Evolutionary conservation across 352 stramenopile genomes (phyloP).

Genomic region (Phytophthora sojae): DNA sequence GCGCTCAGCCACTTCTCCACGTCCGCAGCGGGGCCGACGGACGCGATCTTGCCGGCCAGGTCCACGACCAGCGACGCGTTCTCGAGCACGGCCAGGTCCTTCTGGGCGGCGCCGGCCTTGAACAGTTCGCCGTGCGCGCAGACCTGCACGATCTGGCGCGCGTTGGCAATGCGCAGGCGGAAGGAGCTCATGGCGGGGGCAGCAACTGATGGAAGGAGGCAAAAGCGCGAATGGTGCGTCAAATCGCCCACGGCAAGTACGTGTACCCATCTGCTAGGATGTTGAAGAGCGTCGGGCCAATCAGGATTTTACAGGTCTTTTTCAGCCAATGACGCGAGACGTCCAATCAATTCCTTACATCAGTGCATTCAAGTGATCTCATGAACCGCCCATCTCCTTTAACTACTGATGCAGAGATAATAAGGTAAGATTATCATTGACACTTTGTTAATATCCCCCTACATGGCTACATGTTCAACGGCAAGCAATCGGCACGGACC

Average conservation of each 20-base stretch:
- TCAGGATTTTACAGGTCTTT: slow-evolving; percentile 8
- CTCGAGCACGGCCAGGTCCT: slow-evolving; percentile 67
- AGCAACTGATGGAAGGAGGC: slow-evolving; percentile 12
- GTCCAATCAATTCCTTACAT: slow-evolving; percentile 33
- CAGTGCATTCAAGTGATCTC: not conserved
- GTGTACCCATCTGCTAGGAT: slow-evolving; percentile 27
- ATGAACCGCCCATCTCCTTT: slow-evolving; percentile 6
- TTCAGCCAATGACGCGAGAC: slow-evolving; percentile 16
- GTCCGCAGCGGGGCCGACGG: slow-evolving; percentile 62
- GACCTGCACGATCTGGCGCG: slow-evolving; percentile 78
- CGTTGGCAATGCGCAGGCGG: slow-evolving; percentile 71
- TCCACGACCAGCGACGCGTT: slow-evolving; percentile 69
- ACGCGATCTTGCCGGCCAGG: slow-evolving; percentile 61
- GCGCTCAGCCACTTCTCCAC: slow-evolving; percentile 62
- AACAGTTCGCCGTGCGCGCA: slow-evolving; percentile 66
- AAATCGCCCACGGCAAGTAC: slow-evolving; percentile 16
- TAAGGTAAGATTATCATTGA: no score
- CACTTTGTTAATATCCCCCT: not conserved
- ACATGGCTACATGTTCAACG: slow-evolving; percentile 11
- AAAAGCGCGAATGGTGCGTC: slow-evolving; percentile 34
- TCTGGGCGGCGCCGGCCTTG: slow-evolving; percentile 71
- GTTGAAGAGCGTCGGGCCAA: slow-evolving; percentile 25
- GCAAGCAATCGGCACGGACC: not conserved
- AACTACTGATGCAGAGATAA: slow-evolving; percentile 5
- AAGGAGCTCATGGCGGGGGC: slow-evolving; percentile 66